Evolutionary conservation across 768 basidiomycete genomes (phyloP), one percentile per base, ranked within the genome.

Genomic region (Galerina sulciceps): DNA sequence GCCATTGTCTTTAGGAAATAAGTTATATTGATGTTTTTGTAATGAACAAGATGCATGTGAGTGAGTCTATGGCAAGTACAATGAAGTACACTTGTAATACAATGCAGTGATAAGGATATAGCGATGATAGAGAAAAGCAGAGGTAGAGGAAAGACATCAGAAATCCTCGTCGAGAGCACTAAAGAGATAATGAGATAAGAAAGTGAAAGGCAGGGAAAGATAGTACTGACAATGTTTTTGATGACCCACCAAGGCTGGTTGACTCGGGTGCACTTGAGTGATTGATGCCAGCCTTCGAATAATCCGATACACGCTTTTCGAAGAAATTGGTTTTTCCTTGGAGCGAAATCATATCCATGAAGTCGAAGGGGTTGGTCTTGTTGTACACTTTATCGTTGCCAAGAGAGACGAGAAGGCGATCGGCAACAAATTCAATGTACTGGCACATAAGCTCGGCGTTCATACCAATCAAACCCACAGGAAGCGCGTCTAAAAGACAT

Each of bases 281-380:
- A 91, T 94, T 70, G 52, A 75, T 64, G 17, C 65, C 66, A 26
- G 90, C 90, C 66, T 86, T 91, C 10, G 87, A 80, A 63, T 93
- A 93, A 26, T 92, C 90, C 5, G 93, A 94, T 5, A 97, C 96
- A 4, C 95, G 84, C 76, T 96, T 96, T 78, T 97, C 95, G 71
- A 96, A 97, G 76, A 97, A 99, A 79, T 97, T 96, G 40, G 95
- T 94, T 81, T 99, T 99, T 57, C 96, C 96, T 74, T 95, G 91
- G 10, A 97, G 78, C 5, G 94, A 96, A 44, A 96, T 96, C 85
- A 95, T 87, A 65, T 96, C 94, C 93, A 95, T 95, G 68, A 94
- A 95, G 71, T 95, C 91, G 71, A 92, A 91, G 6, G 95, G 96
- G 70, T 97, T 97, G n/a, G 85, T 76, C 5, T 81, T 77, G 63